Conservation (phyloP, 1,284 basidiomycete species). For the Sporisorium exsertum region DNA sequence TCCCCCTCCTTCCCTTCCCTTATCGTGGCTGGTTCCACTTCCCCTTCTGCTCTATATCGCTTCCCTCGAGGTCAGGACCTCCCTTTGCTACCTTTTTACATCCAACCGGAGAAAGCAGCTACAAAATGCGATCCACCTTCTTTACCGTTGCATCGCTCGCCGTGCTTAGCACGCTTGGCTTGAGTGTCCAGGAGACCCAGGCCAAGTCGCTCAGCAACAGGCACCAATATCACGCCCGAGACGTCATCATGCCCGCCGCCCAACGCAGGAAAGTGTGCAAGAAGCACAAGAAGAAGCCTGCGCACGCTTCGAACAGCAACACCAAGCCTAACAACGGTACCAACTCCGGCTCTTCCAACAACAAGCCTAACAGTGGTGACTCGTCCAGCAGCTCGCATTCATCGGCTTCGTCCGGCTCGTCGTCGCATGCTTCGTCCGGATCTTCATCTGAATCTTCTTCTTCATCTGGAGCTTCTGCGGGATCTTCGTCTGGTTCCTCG, state of each 20-base stretch:
- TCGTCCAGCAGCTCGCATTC: not conserved
- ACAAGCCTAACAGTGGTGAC: not conserved
- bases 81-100: not conserved
- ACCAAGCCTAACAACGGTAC: slow-evolving; percentile 4
- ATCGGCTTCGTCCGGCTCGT: not conserved
- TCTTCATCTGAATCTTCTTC: slow-evolving; percentile 5
- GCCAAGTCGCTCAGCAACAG: slow-evolving; percentile 51
- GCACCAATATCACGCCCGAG: slow-evolving; percentile 18
- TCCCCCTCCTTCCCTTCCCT: not conserved
- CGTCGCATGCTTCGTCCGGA: slow-evolving; percentile 1
- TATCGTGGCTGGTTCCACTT: slow-evolving; percentile 43
- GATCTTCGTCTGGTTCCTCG: not conserved
- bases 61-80: slow-evolving; percentile 19
- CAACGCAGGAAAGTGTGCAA: slow-evolving; percentile 21
- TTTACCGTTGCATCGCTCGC: slow-evolving; percentile 39
- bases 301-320: slow-evolving; percentile 8
- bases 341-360: slow-evolving; percentile 9
- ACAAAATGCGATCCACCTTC: slow-evolving; percentile 39
- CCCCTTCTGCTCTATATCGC: not conserved
- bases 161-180: slow-evolving; percentile 36
- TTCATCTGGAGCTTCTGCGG: not conserved
- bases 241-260: not conserved
- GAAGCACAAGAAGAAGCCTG: slow-evolving; percentile 21
- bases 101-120: too few relatives aligned
- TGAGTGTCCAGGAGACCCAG: slow-evolving; percentile 25